A percentile compares a stretch with the other conserved stretches of the same genome.
Conservation (phyloP, 1,284 basidiomycete genomes). For the Tylopilus orsonianus region DNA sequence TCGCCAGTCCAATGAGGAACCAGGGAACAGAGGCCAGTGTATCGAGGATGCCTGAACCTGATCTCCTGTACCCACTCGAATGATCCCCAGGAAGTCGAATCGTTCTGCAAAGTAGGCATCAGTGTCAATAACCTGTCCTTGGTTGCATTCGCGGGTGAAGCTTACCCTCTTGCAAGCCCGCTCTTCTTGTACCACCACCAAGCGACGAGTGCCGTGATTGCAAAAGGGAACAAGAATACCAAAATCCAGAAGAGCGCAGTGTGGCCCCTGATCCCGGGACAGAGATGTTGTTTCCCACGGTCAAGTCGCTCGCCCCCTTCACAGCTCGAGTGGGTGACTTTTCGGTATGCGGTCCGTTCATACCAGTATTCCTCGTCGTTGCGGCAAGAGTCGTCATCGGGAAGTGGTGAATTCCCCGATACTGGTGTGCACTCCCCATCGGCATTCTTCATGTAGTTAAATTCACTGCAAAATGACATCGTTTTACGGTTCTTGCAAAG, state of each 20-base stretch:
- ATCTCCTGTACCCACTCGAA: slow-evolving; percentile 14
- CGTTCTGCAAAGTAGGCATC: slow-evolving; percentile 44
- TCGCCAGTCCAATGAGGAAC: slow-evolving; percentile 77
- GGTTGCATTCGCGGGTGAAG: slow-evolving; percentile 2
- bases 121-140: not conserved
- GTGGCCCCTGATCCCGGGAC: slow-evolving; percentile 75
- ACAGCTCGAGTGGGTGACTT: slow-evolving; percentile 85
- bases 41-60: slow-evolving; percentile 53
- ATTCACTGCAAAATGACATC: slow-evolving; percentile 60
- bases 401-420: slow-evolving; percentile 61
- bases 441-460: slow-evolving; percentile 76
- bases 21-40: slow-evolving; percentile 84
- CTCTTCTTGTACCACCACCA: slow-evolving; percentile 79
- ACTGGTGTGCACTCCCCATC: slow-evolving; percentile 76
- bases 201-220: slow-evolving; percentile 69
- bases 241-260: slow-evolving; percentile 82
- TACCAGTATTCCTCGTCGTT: slow-evolving; percentile 81
- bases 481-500: not conserved
- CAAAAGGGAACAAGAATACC: slow-evolving; percentile 72
- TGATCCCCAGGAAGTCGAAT: slow-evolving; percentile 70
- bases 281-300: slow-evolving; percentile 67
- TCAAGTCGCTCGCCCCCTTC: slow-evolving; percentile 75
- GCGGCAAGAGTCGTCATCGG: slow-evolving; percentile 61
- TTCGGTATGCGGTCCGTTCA: slow-evolving; percentile 85
- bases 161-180: slow-evolving; percentile 71